Evolutionary conservation across 169 alveolate genomes (phyloP), one percentile per base, ranked within the genome.

Genomic region (Cyclospora cayetanensis): DNA sequence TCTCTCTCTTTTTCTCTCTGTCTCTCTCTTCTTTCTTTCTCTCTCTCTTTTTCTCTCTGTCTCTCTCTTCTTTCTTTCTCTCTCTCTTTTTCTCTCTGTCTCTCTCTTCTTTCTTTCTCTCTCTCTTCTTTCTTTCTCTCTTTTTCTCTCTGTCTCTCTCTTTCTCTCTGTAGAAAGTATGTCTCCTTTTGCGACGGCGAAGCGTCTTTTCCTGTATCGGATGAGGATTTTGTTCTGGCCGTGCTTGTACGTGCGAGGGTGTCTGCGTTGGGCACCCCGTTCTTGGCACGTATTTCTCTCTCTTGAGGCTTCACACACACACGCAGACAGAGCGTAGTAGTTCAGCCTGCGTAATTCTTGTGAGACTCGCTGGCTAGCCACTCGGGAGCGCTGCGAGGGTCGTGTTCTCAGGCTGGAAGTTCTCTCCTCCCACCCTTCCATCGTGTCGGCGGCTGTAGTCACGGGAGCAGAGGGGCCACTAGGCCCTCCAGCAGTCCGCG

Each of bases 401-500:
- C 50, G 74, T 27, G 31, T 46, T 11, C 15, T 12, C 72, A 79
- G 89, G 29, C 39, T 79, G 5, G 68, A 42, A 3, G 89, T 31
- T 9, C 50, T 79, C 72, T 79, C 91, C 35, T 84, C 91, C 18
- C 91, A 84, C 35, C 82, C 91, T 1, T 84, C 91, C 0, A 52
- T 84, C 46, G 52, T 84, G 4, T 22, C 83, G 22, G 91, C 83
- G 37, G 35, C 39, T 34, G 90, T 82, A 41, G 77, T 60, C 35
- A 60, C 72, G 72, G 72, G 72, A 20, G 34, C 72, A 11, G 79
- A 66, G 12, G 39, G 39, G 79, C 79, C 43, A 22, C 79, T 34
- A 43, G 43, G 50, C 4, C 43, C 79, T 29, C 79, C 79, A 12
- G 72, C 72, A 22, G 79, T 66, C 50, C 79, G 39, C 25, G 50